phyloP scores from a whole-genome alignment of 192 early-diverging fungal species.

The Obelidium mucronatum region DNA sequence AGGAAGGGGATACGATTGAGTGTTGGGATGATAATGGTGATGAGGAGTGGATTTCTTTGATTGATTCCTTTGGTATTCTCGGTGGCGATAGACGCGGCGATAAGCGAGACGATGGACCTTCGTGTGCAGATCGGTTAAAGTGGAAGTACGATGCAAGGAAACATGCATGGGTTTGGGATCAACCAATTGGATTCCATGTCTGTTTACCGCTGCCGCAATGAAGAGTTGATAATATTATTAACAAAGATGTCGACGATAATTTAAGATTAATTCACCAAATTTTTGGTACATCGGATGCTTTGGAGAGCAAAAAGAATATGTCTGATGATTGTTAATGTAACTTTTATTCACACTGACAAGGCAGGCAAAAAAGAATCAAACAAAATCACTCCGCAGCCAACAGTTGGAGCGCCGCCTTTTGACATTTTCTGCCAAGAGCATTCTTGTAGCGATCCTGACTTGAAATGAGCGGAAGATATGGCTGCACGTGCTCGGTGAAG shows the following conservation, averaged over 20 bases:
- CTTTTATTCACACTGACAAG: too few species aligned
- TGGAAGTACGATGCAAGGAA: slow-evolving; percentile 29
- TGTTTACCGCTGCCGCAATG: slow-evolving; percentile 15
- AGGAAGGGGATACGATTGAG: slow-evolving; percentile 34
- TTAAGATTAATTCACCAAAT: too few species aligned
- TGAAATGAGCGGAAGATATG: too few species aligned
- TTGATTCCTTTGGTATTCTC: neutral
- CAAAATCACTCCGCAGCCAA: too few species aligned
- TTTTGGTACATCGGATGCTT: too few species aligned
- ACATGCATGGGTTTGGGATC: slow-evolving; percentile 27
- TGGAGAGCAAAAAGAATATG: too few species aligned
- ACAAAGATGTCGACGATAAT: neutral
- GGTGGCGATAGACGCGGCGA: neutral
- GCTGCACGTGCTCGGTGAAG: too few species aligned
- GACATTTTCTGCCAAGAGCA: too few species aligned
- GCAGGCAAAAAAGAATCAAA: too few species aligned
- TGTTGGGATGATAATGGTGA: slow-evolving; percentile 36
- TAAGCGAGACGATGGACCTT: neutral
- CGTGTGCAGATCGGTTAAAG: slow-evolving; percentile 14
- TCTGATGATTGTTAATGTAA: too few species aligned
- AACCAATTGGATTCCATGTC: slow-evolving; percentile 27
- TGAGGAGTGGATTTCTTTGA: slow-evolving; percentile 5
- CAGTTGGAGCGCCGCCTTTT: too few species aligned
- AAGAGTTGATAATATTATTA: neutral
- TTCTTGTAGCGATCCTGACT: too few species aligned